Conservation (phyloP, 176 grass and related monocot species). For the Oryza glaberrima region DNA sequence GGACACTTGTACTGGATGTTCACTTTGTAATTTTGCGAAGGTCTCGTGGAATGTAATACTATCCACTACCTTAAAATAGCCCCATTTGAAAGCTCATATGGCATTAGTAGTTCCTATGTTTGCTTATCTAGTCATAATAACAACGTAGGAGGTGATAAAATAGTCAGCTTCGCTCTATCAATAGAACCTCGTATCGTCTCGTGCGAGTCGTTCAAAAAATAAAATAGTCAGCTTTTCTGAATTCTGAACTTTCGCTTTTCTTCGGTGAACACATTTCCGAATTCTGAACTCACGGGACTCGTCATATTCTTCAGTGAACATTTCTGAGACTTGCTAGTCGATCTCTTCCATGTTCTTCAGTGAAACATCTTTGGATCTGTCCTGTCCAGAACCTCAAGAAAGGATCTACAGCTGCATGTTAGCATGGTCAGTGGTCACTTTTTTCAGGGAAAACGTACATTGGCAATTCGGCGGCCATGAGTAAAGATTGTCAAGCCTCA, state of each 20-base stretch:
- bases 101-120: neutral
- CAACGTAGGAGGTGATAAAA: no score
- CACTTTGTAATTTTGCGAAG: slow-evolving; percentile 25
- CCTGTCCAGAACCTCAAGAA: neutral
- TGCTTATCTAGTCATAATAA: neutral
- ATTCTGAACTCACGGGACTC: neutral
- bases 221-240: neutral
- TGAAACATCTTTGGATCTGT: neutral
- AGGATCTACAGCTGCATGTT: neutral
- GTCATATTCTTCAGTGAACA: neutral
- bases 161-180: neutral
- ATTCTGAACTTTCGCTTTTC: neutral
- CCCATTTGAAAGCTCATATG: neutral
- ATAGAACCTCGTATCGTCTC: no score
- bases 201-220: no score
- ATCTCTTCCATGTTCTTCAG: neutral
- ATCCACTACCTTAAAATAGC: neutral
- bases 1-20: neutral
- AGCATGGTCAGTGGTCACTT: neutral
- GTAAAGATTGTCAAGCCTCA: neutral
- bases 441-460: neutral
- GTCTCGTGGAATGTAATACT: neutral
- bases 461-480: neutral
- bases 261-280: neutral
- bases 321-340: neutral